These are phyloP conservation scores for Annulohypoxylon moriforme DNA, from an alignment of 495 filamentous ascomycete genomes.

Conservation along the genomic window DNA sequence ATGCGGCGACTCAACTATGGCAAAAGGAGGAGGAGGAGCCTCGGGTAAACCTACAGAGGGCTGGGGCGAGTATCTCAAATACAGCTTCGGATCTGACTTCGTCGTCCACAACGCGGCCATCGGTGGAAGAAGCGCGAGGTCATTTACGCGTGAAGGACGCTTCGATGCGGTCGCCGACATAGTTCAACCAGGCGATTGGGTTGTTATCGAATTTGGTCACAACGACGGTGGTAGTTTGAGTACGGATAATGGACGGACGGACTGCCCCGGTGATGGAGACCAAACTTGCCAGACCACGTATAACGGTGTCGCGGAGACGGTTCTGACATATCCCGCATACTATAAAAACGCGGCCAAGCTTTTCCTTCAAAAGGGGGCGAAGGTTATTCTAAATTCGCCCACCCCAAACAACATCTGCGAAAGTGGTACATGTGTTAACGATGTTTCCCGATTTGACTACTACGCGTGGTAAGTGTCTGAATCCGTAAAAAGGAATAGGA, in stretches of 20 bases:
- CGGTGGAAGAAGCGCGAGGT: slow-evolving; percentile 58
- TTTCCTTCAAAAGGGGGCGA: slow-evolving; percentile 65
- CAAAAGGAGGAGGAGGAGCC: slow-evolving; percentile 51
- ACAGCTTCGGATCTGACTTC: slow-evolving; percentile 47
- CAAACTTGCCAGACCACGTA: slow-evolving; percentile 64
- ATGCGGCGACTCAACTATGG: slow-evolving; percentile 68
- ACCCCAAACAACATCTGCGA: slow-evolving; percentile 69
- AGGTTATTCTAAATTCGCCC: slow-evolving; percentile 66
- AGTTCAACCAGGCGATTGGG: slow-evolving; percentile 56
- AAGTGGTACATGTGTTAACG: slow-evolving; percentile 58
- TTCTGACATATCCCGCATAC: slow-evolving; percentile 69
- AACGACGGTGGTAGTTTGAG: slow-evolving; percentile 57
- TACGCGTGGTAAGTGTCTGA: slow-evolving; percentile 53
- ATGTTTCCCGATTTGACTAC: slow-evolving; percentile 60
- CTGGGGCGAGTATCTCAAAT: slow-evolving; percentile 54
- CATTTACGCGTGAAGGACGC: slow-evolving; percentile 59
- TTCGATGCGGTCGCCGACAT: slow-evolving; percentile 51
- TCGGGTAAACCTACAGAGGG: slow-evolving; percentile 49
- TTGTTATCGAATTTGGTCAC: slow-evolving; percentile 63
- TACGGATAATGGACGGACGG: slow-evolving; percentile 65
- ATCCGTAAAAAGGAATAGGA: neutral
- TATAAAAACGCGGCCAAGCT: slow-evolving; percentile 65
- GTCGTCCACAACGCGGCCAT: slow-evolving; percentile 57
- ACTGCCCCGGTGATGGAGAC: slow-evolving; percentile 64
- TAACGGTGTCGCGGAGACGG: slow-evolving; percentile 64